phyloP scores from a whole-genome alignment of 2,329 filamentous ascomycete species.

The Penicillium sp. region DNA sequence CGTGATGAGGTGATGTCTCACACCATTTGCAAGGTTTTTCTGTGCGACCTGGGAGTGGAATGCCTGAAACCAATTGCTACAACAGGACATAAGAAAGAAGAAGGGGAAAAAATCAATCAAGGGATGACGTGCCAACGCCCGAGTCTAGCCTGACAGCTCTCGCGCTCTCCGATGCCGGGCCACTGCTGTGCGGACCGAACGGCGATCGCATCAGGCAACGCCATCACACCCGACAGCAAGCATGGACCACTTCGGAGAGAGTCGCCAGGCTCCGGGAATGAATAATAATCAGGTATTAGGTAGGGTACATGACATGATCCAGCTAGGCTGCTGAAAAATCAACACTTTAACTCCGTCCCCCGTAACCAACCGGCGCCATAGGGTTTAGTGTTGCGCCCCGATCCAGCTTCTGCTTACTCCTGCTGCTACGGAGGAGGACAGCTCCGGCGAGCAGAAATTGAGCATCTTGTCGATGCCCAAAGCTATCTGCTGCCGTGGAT shows the following conservation, averaged over 20 bases:
- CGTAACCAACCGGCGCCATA: too few species aligned
- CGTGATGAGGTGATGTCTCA: conserved; percentile 7
- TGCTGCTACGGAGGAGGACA: neutral
- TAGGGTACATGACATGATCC: neutral
- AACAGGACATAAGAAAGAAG: too few species aligned
- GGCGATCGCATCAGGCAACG: conserved; percentile 26
- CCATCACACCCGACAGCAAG: conserved; percentile 7
- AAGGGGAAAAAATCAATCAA: neutral
- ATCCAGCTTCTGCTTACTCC: too few species aligned
- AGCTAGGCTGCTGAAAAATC: neutral
- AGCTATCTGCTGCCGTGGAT: neutral
- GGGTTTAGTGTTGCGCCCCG: too few species aligned
- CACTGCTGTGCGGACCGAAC: conserved; percentile 26
- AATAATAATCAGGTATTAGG: too few species aligned
- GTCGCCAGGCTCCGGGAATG: conserved; percentile 15
- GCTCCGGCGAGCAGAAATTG: neutral
- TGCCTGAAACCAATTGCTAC: conserved; percentile 2
- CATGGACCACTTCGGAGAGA: conserved; percentile 15
- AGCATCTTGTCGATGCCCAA: neutral
- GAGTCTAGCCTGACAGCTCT: neutral
- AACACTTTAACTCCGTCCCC: neutral
- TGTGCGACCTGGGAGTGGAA: conserved; percentile 4
- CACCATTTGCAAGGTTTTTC: neutral
- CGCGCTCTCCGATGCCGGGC: conserved; percentile 7
- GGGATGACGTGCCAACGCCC: conserved; percentile 4